Evolutionary conservation across 1,139 yeast species (phyloP).

Genomic region (Pichia terricola): DNA sequence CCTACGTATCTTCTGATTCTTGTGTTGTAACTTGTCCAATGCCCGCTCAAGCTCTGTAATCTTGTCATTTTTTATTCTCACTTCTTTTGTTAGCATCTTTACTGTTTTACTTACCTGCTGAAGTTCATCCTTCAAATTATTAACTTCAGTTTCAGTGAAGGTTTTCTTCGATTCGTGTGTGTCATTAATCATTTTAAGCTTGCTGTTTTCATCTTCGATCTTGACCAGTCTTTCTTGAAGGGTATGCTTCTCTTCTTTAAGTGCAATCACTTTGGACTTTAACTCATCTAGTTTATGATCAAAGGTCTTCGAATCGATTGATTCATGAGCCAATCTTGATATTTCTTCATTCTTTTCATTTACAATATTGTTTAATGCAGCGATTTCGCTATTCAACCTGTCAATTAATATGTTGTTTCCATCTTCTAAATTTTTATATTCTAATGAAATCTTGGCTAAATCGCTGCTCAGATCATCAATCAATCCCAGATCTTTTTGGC

Average conservation of each 20-base stretch:
- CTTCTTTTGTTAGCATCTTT: constrained; percentile 4
- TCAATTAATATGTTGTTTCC: constrained; percentile 9
- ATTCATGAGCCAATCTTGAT: constrained; percentile 8
- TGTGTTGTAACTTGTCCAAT: neutral
- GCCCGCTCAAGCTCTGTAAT: constrained; percentile 5
- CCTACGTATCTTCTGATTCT: neutral
- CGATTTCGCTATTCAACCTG: constrained; percentile 7
- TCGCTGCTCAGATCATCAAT: constrained; percentile 15
- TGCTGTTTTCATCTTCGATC: constrained; percentile 8
- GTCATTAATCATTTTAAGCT: neutral
- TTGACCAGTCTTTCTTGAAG: constrained; percentile 10
- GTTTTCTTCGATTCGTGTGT: no score
- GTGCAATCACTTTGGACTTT: constrained; percentile 4
- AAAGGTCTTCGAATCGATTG: constrained; percentile 14
- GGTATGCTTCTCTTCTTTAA: constrained; percentile 9
- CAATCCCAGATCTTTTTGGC: constrained; percentile 1
- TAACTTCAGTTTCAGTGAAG: neutral
- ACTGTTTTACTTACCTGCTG: constrained; percentile 8
- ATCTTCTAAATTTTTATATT: constrained; percentile 15
- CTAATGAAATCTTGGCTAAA: constrained; percentile 17
- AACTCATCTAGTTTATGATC: constrained; percentile 15
- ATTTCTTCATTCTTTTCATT: constrained; percentile 14
- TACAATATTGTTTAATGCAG: constrained; percentile 12
- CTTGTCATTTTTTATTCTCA: neutral
- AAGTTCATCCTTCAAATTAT: neutral